Base-by-base conservation (phyloP, 1,284 basidiomycete species). In the Cutaneotrichosporon spelunceum region DNA sequence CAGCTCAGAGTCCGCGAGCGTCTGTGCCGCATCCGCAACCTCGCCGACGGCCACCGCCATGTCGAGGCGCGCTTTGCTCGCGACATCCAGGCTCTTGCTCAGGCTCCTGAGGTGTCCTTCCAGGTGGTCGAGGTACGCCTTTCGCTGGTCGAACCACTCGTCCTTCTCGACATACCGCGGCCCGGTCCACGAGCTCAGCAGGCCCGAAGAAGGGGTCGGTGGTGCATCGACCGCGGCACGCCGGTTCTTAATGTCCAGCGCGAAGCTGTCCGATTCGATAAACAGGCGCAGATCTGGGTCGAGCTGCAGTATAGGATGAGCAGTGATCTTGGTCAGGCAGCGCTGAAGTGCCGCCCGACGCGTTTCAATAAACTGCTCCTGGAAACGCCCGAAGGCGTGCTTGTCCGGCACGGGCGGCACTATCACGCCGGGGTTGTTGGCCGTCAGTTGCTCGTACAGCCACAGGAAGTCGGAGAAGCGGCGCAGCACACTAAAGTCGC, bases 401-500 rank as follows among this genome's bases (percentile, higher is more conserved):
- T 99, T 99, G 78, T 95, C 95, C 0, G 95, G 95, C 1, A 91
- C 90, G 0, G 95, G 94, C 4, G 95, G 96, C 0, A 99, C 91
- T 53, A 99, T 90, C 5, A 98, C 93, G 4, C 95, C 96, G 1
- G 96, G 94, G 72, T 99, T 98, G 80, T 97, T 98, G 70, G 82
- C 76, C 0, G 88, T 89, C 1, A 99, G 83, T 0, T 88, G 88
- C 70, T 95, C 93, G 75, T 91, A 96, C 0, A 99, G 80, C 95
- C 96, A 99, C 23, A 97, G 83, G 74, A 99, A 99, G 78, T 99
- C 96, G 23, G 90, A 92, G 79, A 96, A 99, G 24, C 95, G 87
- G 21, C 95, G 86, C 8, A 99, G 85, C 39, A 96, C 93, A 4
- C 93, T 93, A 74, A 94, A 92, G 2, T 86, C 82, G 1, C 87